Conservation (phyloP, 1,284 basidiomycete species). For the Ustilago lituana region DNA sequence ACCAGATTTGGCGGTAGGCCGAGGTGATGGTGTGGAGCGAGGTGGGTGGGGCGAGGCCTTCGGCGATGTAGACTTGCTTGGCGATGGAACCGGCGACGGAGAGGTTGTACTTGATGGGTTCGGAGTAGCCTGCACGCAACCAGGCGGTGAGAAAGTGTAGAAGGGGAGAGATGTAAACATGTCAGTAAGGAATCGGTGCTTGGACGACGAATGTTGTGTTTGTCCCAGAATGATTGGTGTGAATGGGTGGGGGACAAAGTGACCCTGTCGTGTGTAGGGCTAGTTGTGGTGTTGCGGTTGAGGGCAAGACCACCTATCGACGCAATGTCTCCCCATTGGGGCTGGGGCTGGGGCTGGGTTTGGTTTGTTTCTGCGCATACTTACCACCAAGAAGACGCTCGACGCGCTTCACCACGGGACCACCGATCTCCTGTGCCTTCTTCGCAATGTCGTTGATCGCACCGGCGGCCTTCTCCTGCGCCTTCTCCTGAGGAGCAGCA, state of each 20-base stretch:
- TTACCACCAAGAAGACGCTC: conserved; percentile 58
- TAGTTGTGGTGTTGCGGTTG: no score
- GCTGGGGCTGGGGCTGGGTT: no score
- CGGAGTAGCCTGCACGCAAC: conserved; percentile 49
- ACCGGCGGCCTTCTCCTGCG: conserved; percentile 36
- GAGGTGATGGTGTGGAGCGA: conserved; percentile 74
- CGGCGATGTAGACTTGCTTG: conserved; percentile 90
- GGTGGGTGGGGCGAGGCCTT: conserved; percentile 84
- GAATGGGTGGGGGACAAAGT: no score
- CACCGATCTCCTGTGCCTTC: conserved; percentile 57
- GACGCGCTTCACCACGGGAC: conserved; percentile 52
- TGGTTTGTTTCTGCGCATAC: conserved; percentile 15
- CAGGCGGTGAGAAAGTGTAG: no score
- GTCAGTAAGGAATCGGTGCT: no score
- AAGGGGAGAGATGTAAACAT: no score
- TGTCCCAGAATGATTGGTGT: no score
- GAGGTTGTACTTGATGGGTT: conserved; percentile 59
- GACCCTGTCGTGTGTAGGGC: no score
- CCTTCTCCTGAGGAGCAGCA: conserved; percentile 23
- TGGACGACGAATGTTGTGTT: no score
- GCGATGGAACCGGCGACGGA: conserved; percentile 82
- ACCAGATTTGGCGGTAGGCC: conserved; percentile 80
- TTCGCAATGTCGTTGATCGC: conserved; percentile 41
- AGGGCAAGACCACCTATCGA: no score
- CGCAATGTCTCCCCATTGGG: no score